phyloP scores from a whole-genome alignment of 352 stramenopile genomes.

The Peronospora destructor region DNA sequence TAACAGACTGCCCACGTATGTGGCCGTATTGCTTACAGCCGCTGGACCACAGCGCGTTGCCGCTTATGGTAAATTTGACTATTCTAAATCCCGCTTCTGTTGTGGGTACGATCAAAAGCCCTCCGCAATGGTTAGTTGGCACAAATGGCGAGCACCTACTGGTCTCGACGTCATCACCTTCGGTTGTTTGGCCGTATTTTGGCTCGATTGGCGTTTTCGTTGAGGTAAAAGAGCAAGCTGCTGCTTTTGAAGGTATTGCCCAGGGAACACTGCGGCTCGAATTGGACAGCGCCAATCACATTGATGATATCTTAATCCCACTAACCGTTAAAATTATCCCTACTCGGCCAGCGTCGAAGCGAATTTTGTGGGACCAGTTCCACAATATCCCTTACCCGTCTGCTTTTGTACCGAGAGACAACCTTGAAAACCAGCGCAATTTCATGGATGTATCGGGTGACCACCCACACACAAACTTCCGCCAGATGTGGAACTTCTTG shows the following conservation, averaged over 20 bases:
- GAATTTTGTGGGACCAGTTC: conserved; percentile 85
- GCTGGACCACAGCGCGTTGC: conserved; percentile 62
- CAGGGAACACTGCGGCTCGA: conserved; percentile 36
- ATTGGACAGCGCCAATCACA: conserved; percentile 35
- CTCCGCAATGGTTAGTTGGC: conserved; percentile 44
- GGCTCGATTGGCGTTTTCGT: conserved; percentile 68
- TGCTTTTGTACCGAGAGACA: conserved; percentile 71
- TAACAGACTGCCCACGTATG: conserved; percentile 80
- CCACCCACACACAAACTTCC: conserved; percentile 83
- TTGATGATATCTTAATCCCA: conserved; percentile 41
- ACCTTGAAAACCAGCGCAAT: conserved; percentile 55
- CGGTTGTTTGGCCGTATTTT: conserved; percentile 60
- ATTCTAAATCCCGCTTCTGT: conserved; percentile 60
- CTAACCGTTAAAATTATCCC: conserved; percentile 45
- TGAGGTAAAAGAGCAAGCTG: conserved; percentile 43
- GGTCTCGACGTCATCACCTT: conserved; percentile 41
- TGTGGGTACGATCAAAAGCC: conserved; percentile 35
- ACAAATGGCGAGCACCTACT: conserved; percentile 44
- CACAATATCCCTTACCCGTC: conserved; percentile 85
- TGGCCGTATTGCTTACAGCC: conserved; percentile 81
- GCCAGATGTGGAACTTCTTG: conserved; percentile 74
- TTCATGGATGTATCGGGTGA: conserved; percentile 74
- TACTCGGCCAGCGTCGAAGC: conserved; percentile 35
- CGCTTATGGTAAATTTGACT: conserved; percentile 81
- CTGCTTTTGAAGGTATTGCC: conserved; percentile 35